Evolutionary conservation across 768 basidiomycete species (phyloP).

Genomic region (Agrocybe praecox): DNA sequence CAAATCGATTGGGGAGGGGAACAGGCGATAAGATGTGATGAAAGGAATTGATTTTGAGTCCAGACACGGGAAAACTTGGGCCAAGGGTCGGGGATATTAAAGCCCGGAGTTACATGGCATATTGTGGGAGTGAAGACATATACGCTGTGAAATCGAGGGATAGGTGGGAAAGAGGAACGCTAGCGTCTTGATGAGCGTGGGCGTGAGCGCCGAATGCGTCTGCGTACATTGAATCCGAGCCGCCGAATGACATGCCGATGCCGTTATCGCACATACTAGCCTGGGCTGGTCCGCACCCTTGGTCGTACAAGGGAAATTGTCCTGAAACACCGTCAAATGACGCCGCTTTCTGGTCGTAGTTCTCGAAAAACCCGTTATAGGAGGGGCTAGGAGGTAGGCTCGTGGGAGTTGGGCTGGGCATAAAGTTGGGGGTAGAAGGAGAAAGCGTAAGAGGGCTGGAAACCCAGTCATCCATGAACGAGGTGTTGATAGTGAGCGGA

Average conservation of each 20-base stretch:
- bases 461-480: slow-evolving; percentile 45
- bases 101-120: slow-evolving; percentile 19
- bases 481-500: slow-evolving; percentile 41
- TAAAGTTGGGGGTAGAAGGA: slow-evolving; percentile 43
- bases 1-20: too few species aligned
- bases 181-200: slow-evolving; percentile 9
- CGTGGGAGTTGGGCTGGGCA: slow-evolving; percentile 20
- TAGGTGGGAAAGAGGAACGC: slow-evolving; percentile 16
- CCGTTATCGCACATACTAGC: slow-evolving; percentile 7
- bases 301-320: slow-evolving; percentile 16
- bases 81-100: background rate
- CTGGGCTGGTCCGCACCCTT: slow-evolving; percentile 10
- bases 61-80: slow-evolving; percentile 9
- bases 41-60: too few species aligned
- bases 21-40: too few species aligned
- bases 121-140: slow-evolving; percentile 36
- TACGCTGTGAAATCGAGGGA: slow-evolving; percentile 33
- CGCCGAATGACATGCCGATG: slow-evolving; percentile 5
- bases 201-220: slow-evolving; percentile 8
- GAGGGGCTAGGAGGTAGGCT: slow-evolving; percentile 27
- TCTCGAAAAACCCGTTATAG: slow-evolving; percentile 27
- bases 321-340: slow-evolving; percentile 21
- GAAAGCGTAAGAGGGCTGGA: slow-evolving; percentile 46
- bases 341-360: slow-evolving; percentile 31
- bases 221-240: slow-evolving; percentile 5